Evolutionary conservation across 352 stramenopile species (phyloP), one percentile per base, ranked within the genome.

Genomic region (Pythium dissotocum): DNA sequence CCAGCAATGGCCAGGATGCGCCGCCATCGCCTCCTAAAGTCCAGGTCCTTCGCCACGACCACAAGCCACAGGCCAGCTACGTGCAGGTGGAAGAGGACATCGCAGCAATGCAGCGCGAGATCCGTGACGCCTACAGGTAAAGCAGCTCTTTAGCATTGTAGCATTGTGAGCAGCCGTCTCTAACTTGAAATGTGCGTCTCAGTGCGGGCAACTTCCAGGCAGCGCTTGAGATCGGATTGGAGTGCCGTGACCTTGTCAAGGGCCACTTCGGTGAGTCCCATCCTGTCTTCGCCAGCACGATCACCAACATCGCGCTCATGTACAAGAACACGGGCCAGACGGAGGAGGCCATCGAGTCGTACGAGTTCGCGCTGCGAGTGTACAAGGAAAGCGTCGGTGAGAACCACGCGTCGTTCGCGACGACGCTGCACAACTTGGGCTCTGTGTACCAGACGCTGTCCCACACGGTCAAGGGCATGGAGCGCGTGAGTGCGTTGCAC

Each of bases 261-360:
- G 58, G 70, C 44, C 87, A 95, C 64, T 93, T 95, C 56, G 87
- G 87, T 52, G 81, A 92, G 65, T 77, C 76, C 35, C 87, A 95
- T 55, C 84, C 87, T 0, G 87, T 95, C 26, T 95, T 88, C 46
- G 87, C 87, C 10, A 94, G 87, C 59, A 94, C 87, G 44, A 82
- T 95, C 58, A 93, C 85, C 61, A 94, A 95, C 69, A 91, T 95
- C 48, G 87, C 87, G 26, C 83, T 95, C 56, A 94, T 95, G 85
- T 88, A 95, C 76, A 95, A 95, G 77, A 93, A 90, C 68, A 40
- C 91, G 68, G 86, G 85, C 9, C 78, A 90, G 70, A 78, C 82
- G 61, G 82, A 91, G 35, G 79, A 93, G 42, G 85, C 87, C 10
- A 77, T 95, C 56, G 84, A 89, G 71, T 76, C 85, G 64, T 95